Evolutionary conservation across 257 asterid species (phyloP).

Genomic region (Phtheirospermum japonicum): DNA sequence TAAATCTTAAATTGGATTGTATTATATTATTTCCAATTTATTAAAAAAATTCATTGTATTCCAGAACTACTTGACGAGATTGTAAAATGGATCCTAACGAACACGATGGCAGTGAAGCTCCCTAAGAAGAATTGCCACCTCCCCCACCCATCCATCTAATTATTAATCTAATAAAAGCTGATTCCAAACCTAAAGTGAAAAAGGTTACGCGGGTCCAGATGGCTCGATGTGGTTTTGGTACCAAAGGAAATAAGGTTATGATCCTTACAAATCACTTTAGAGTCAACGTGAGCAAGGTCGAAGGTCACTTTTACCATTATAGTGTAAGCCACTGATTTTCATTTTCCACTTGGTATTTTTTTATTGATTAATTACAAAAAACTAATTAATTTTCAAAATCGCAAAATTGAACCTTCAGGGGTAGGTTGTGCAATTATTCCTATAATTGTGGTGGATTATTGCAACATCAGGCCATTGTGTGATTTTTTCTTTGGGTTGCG

Average conservation of each 20-base stretch:
- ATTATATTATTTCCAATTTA: too few relatives aligned
- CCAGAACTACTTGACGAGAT: background rate
- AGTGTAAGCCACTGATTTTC: conserved; percentile 49
- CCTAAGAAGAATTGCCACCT: background rate
- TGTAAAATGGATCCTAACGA: background rate
- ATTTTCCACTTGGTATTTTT: background rate
- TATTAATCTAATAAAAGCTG: background rate
- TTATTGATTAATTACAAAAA: too few relatives aligned
- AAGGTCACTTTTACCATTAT: background rate
- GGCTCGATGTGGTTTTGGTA: conserved; percentile 1
- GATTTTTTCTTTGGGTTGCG: conserved; percentile 57
- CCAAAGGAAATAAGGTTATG: background rate
- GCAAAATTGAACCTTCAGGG: too few relatives aligned
- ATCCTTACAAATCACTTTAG: background rate
- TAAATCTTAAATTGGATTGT: background rate
- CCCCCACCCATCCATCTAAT: background rate
- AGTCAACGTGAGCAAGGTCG: background rate
- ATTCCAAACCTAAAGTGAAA: background rate
- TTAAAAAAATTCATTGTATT: background rate
- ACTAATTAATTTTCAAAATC: too few relatives aligned
- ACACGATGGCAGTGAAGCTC: too few relatives aligned
- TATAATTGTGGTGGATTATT: too few relatives aligned
- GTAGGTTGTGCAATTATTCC: too few relatives aligned
- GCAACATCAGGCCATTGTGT: background rate
- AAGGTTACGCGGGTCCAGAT: background rate